Conservation (phyloP, 768 basidiomycete species). For the Porphyrellus cyaneotinctus region DNA sequence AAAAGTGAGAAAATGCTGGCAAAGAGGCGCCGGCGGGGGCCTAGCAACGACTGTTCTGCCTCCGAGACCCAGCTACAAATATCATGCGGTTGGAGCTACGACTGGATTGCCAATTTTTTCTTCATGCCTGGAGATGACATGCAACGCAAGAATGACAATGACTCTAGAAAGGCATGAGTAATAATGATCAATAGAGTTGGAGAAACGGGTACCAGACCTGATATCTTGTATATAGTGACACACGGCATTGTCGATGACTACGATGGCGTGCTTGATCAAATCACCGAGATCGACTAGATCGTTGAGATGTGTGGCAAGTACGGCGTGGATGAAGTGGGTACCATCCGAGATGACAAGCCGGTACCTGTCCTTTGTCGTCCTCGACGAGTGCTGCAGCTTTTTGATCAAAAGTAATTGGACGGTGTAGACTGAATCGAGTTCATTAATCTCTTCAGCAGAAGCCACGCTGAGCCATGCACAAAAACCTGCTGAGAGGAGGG, state of each 20-base stretch:
- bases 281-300: constrained; percentile 57
- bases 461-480: constrained; percentile 47
- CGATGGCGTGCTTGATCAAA: constrained; percentile 63
- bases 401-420: constrained; percentile 84
- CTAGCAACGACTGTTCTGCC: no score
- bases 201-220: constrained; percentile 41
- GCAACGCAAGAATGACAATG: constrained; percentile 70
- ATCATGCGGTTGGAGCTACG: constrained; percentile 26
- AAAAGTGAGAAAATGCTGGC: no score
- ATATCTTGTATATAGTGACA: constrained; percentile 75
- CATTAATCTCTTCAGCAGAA: constrained; percentile 25
- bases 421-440: constrained; percentile 37
- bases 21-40: no score
- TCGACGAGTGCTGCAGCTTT: constrained; percentile 51
- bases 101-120: constrained; percentile 75
- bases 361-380: constrained; percentile 53
- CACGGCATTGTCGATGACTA: constrained; percentile 68
- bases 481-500: constrained; percentile 54
- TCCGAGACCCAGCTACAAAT: no score
- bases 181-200: not conserved
- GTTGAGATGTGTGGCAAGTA: constrained; percentile 93
- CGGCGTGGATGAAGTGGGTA: constrained; percentile 77
- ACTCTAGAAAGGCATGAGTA: constrained; percentile 45
- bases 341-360: constrained; percentile 92
- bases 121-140: constrained; percentile 46